These are phyloP conservation scores for Leptodermis oblonga DNA, from an alignment of 257 asterid species.

Conservation along the genomic window DNA sequence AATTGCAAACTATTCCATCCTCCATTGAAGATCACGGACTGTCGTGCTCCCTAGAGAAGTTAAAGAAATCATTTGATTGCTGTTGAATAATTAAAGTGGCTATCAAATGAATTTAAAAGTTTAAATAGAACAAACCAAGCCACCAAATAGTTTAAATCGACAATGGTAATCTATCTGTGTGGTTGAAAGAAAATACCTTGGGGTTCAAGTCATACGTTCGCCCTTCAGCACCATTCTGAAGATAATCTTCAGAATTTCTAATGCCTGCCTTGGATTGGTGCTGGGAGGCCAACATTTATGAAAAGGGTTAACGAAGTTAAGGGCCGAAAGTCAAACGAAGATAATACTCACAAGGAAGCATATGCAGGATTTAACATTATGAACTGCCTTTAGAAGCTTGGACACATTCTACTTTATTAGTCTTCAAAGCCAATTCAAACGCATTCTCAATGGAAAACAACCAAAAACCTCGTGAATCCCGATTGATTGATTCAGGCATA, in stretches of 20 bases:
- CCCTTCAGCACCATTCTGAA: slow-evolving; percentile 34
- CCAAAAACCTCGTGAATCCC: too few relatives aligned
- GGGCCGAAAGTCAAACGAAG: not conserved
- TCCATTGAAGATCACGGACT: slow-evolving; percentile 36
- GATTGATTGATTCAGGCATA: not conserved
- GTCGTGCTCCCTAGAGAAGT: slow-evolving; percentile 49
- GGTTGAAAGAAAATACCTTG: slow-evolving; percentile 53
- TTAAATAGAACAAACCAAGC: not conserved
- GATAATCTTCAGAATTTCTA: slow-evolving; percentile 19
- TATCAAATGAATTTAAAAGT: not conserved
- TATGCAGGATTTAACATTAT: too few relatives aligned
- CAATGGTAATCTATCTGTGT: too few relatives aligned
- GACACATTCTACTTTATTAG: too few relatives aligned
- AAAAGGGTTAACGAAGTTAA: not conserved
- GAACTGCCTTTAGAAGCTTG: not conserved
- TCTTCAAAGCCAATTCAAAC: too few relatives aligned
- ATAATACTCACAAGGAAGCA: too few relatives aligned
- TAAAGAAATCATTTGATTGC: not conserved
- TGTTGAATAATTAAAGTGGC: not conserved
- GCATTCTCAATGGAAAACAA: too few relatives aligned
- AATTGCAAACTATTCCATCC: slow-evolving; percentile 26
- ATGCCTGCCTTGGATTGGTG: slow-evolving; percentile 41
- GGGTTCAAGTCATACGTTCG: slow-evolving; percentile 68
- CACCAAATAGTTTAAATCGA: too few relatives aligned
- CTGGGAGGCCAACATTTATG: slow-evolving; percentile 52